Conservation (phyloP, 805 yeast species). For the Starmerella ratchasimensis region DNA sequence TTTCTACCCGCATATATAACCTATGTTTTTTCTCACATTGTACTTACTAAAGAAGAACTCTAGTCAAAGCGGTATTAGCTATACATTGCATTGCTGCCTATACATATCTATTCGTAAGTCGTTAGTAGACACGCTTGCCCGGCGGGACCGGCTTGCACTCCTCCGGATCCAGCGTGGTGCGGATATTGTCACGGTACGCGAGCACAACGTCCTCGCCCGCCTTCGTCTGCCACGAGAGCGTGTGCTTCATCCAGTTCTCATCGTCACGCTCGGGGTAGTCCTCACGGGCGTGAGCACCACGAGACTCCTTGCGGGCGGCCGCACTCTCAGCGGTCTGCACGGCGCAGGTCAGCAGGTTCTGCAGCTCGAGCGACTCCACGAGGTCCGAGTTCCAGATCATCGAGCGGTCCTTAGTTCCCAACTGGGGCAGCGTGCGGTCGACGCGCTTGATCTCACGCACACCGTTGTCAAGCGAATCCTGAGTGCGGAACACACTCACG, state of each 20-base stretch:
- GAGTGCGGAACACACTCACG: conserved; percentile 92
- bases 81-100: too few species aligned
- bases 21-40: too few species aligned
- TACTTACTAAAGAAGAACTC: too few species aligned
- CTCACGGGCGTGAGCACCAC: conserved; percentile 99
- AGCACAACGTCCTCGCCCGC: conserved; percentile 60
- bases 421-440: conserved; percentile 58
- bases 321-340: conserved; percentile 91
- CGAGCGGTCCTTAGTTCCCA: conserved; percentile 85
- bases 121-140: conserved; percentile 85
- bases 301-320: conserved; percentile 87
- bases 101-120: too few species aligned
- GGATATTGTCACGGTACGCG: conserved; percentile 75
- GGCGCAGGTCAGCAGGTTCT: conserved; percentile 93
- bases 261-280: conserved; percentile 95
- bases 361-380: conserved; percentile 90
- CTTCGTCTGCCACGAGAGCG: conserved; percentile 75
- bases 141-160: conserved; percentile 97
- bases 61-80: too few species aligned
- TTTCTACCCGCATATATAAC: too few species aligned
- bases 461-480: conserved; percentile 83
- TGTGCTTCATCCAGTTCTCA: conserved; percentile 93
- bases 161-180: conserved; percentile 70
- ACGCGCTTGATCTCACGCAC: conserved; percentile 62
- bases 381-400: conserved; percentile 98